Percentiles rank a stretch among this genome's conserved stretches.
Conservation (phyloP, 768 basidiomycete genomes). For the Mycena polygramma region DNA sequence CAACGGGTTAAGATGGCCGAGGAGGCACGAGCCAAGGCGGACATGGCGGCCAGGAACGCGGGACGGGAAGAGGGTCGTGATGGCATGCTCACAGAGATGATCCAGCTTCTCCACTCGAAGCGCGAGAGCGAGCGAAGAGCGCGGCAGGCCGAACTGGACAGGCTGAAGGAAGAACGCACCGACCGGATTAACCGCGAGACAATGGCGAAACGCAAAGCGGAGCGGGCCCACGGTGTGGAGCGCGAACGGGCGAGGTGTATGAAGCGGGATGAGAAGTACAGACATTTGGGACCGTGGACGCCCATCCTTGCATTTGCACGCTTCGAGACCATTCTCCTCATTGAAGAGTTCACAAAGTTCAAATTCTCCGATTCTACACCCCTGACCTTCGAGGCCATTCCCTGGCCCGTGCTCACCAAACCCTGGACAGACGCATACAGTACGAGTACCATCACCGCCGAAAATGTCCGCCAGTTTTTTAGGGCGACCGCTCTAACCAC, state of each 20-base stretch:
- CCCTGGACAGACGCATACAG: not conserved
- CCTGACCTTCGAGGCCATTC: constrained; percentile 15
- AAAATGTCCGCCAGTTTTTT: not conserved
- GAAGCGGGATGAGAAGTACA: constrained; percentile 10
- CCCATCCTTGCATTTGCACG: constrained; percentile 4
- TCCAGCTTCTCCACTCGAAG: constrained; percentile 4
- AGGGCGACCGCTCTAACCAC: not conserved
- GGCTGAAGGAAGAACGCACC: not conserved
- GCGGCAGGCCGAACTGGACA: not conserved
- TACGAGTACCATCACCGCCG: not conserved
- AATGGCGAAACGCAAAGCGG: not conserved
- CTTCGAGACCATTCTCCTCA: constrained; percentile 5
- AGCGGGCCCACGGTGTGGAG: not conserved
- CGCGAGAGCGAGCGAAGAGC: not conserved
- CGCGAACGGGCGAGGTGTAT: constrained; percentile 4
- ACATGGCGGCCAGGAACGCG: not conserved
- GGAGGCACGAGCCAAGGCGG: not conserved
- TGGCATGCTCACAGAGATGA: not conserved
- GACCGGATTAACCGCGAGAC: not conserved
- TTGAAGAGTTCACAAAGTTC: not conserved
- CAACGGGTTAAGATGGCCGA: not conserved
- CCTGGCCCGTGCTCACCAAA: not conserved
- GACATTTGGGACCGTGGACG: not conserved
- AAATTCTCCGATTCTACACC: constrained; percentile 8
- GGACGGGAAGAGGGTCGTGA: constrained; percentile 12